These are phyloP conservation scores for Clarireedia paspali DNA, from an alignment of 2,329 filamentous ascomycete species.

Conservation along the genomic window DNA sequence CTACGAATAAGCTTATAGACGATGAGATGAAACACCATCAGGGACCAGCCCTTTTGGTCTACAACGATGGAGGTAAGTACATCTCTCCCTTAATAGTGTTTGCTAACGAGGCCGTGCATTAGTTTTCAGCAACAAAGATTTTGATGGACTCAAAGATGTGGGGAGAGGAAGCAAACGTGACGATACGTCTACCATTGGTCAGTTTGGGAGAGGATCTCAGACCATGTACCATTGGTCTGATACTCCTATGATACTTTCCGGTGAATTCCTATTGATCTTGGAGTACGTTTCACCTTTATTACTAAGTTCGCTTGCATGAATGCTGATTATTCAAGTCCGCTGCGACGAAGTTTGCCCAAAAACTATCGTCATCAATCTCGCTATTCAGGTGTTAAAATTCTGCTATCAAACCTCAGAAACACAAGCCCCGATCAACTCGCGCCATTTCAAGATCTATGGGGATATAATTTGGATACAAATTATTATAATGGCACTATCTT, in stretches of 20 bases:
- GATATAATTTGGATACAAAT: conserved; percentile 14
- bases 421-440: conserved; percentile 17
- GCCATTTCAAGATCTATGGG: conserved; percentile 21
- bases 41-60: conserved; percentile 28
- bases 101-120: background rate
- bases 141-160: conserved; percentile 28
- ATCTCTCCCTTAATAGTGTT: background rate
- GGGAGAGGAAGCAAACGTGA: conserved; percentile 29
- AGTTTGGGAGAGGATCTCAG: conserved; percentile 31
- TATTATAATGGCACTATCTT: conserved; percentile 25
- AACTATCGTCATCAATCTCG: conserved; percentile 15
- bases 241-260: conserved; percentile 29
- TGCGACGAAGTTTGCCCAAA: conserved; percentile 20
- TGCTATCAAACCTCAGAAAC: conserved; percentile 17
- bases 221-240: conserved; percentile 33
- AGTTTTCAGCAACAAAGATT: conserved; percentile 28
- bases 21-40: conserved; percentile 21
- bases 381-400: conserved; percentile 18
- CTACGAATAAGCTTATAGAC: conserved; percentile 19
- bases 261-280: conserved; percentile 28
- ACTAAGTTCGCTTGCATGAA: background rate
- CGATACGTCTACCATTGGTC: conserved; percentile 26
- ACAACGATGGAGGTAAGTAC: conserved; percentile 28
- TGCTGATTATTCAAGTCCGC: conserved; percentile 16
- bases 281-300: conserved; percentile 21